Base-by-base conservation (phyloP, 352 stramenopile species). In the Pythium grandisporangium region DNA sequence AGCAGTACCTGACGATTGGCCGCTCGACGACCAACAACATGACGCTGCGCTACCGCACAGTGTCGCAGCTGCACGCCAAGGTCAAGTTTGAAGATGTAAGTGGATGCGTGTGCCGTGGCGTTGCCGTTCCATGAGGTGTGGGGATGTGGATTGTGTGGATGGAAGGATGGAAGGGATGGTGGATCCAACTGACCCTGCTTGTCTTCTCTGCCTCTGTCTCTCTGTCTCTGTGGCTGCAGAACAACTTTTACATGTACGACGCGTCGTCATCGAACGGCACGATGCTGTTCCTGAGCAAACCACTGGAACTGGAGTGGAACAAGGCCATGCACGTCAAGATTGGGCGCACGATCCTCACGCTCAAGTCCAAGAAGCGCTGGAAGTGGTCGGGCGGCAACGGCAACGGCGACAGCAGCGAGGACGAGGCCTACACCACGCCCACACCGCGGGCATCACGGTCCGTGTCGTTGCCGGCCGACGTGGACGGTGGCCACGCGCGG, bases 1-100 rank as follows among this genome's bases (percentile, higher is more conserved):
- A 87, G 47, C 70, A 77, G 51, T 84, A 66, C 45, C 35, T 91
- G 37, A 88, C 72, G 4, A 89, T 88, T 37, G 78, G 78, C 11
- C 72, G 75, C 20, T 88, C 78, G 16, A 91, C 75, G 19, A 86
- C 60, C 5, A 91, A 91, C 55, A 84, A 89, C 48, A 91, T 91
- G 75, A 87, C 74, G 8, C 60, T 91, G 19, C 72, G 78, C 5
- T 91, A 91, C 36, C 78, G 78, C 24, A 91, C 78, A 1, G 78
- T 91, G n/a, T 91, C 78, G 21, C 78, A 91, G 43, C 54, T 91
- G 21, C 78, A 91, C 41, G 78, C 78, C 30, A 88, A 88, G 53
- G 53, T 91, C 42, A 86, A 84, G 46, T 87, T 65, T 46, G 63
- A 88, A 51, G 69, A 88, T 45, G 78, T 91, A 66, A 32, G 76